A percentile compares a stretch with the other conserved stretches of the same genome.
Conservation (phyloP, 2,329 filamentous ascomycete genomes). For the Arthrobotrys conoides region DNA sequence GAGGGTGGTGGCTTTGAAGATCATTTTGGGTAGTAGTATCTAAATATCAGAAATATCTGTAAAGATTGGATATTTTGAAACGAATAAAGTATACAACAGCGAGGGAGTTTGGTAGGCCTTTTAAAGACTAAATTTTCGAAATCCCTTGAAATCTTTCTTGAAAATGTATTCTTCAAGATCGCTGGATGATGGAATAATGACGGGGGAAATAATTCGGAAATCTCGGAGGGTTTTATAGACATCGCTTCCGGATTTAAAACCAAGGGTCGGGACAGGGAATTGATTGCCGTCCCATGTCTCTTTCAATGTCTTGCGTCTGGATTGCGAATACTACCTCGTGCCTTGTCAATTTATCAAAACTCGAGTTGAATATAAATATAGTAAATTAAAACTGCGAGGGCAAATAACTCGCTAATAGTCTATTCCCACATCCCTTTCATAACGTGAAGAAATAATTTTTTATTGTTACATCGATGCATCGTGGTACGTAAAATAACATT, state of each 20-base stretch:
- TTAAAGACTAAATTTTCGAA: background rate
- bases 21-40: conserved; percentile 7
- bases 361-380: background rate
- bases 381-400: background rate
- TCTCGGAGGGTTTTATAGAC: conserved; percentile 30
- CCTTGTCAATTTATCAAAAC: background rate
- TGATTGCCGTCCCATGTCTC: conserved; percentile 3
- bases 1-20: conserved; percentile 11
- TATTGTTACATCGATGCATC: conserved; percentile 14
- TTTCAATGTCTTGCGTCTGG: background rate
- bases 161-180: conserved; percentile 4
- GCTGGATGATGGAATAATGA: conserved; percentile 24
- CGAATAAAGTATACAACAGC: background rate
- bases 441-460: conserved; percentile 9
- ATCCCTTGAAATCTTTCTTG: background rate
- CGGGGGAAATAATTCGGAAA: conserved; percentile 13
- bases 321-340: conserved; percentile 21
- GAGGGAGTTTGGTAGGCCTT: background rate
- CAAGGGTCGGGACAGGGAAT: conserved; percentile 1
- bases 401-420: conserved; percentile 10
- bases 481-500: conserved; percentile 19
- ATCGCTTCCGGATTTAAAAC: background rate
- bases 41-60: background rate
- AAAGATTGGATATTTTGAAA: background rate
- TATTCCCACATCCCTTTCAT: conserved; percentile 10